These are phyloP conservation scores for Thelephora aurantiotincta DNA, from an alignment of 768 basidiomycete genomes.

Conservation along the genomic window DNA sequence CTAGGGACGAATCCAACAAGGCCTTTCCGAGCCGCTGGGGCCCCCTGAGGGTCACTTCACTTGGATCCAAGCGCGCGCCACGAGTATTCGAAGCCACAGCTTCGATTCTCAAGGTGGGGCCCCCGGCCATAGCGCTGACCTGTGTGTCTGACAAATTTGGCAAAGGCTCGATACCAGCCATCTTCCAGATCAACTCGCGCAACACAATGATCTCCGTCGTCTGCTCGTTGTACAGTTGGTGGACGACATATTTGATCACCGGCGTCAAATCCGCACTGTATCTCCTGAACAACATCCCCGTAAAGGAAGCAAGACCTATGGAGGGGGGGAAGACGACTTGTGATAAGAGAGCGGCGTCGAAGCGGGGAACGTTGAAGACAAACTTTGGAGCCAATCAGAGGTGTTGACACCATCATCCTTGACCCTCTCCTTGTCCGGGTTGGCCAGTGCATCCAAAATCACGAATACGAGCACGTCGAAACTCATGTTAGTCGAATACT, in stretches of 20 bases:
- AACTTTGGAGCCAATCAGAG: slow-evolving; percentile 86
- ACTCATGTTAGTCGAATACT: slow-evolving; percentile 85
- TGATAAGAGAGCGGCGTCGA: background rate
- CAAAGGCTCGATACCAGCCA: slow-evolving; percentile 88
- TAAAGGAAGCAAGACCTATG: slow-evolving; percentile 82
- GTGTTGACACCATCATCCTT: slow-evolving; percentile 90
- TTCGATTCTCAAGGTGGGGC: slow-evolving; percentile 75
- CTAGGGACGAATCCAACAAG: slow-evolving; percentile 55
- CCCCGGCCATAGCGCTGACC: slow-evolving; percentile 83
- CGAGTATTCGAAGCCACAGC: slow-evolving; percentile 70
- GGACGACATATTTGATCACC: slow-evolving; percentile 79
- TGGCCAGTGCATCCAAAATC: slow-evolving; percentile 76
- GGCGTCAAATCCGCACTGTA: slow-evolving; percentile 76
- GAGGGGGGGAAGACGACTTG: slow-evolving; percentile 9
- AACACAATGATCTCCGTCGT: slow-evolving; percentile 83
- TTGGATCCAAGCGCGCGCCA: slow-evolving; percentile 57
- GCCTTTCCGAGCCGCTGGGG: slow-evolving; percentile 53
- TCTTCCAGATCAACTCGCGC: slow-evolving; percentile 87
- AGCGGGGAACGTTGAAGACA: slow-evolving; percentile 18
- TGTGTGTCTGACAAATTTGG: slow-evolving; percentile 84
- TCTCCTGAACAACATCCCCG: slow-evolving; percentile 80
- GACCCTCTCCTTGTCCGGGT: slow-evolving; percentile 65
- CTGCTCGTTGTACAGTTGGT: slow-evolving; percentile 74
- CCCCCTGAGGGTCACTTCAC: slow-evolving; percentile 48
- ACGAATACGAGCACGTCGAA: slow-evolving; percentile 88